A percentile compares a stretch with the other conserved stretches of the same genome.
Evolutionary conservation across 352 stramenopile genomes (phyloP).

Genomic region (Pythium pyrilobum): DNA sequence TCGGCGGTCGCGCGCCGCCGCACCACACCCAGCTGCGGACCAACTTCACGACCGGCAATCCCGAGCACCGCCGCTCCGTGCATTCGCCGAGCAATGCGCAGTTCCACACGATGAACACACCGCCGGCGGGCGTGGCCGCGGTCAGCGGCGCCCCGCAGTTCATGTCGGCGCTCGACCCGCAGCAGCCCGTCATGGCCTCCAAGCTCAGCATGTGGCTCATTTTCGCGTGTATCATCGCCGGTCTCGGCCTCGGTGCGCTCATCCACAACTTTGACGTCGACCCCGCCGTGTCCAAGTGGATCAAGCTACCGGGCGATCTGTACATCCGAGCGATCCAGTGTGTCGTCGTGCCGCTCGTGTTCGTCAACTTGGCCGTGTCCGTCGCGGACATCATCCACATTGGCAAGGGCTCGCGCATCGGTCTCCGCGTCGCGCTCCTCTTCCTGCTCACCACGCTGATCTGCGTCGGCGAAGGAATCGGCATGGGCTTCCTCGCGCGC

Average conservation of each 20-base stretch:
- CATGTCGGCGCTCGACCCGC: slow-evolving; percentile 28
- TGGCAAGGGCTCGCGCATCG: slow-evolving; percentile 36
- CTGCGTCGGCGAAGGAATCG: slow-evolving; percentile 47
- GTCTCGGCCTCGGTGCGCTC: slow-evolving; percentile 32
- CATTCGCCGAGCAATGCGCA: slow-evolving; percentile 32
- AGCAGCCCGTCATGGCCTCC: slow-evolving; percentile 22
- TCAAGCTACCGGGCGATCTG: slow-evolving; percentile 66
- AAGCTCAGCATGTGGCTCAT: slow-evolving; percentile 50
- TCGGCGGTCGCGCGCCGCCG: slow-evolving; percentile 30
- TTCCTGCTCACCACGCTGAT: slow-evolving; percentile 43
- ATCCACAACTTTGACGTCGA: slow-evolving; percentile 52
- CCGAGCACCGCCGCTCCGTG: slow-evolving; percentile 5
- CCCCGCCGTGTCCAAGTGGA: slow-evolving; percentile 40
- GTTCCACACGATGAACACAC: slow-evolving; percentile 57
- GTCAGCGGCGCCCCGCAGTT: slow-evolving; percentile 22
- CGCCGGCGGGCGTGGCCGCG: slow-evolving; percentile 16
- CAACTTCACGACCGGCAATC: slow-evolving; percentile 50
- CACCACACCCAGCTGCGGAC: slow-evolving; percentile 53
- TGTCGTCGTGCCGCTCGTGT: slow-evolving; percentile 74
- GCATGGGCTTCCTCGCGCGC: slow-evolving; percentile 48
- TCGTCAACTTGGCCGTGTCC: slow-evolving; percentile 69
- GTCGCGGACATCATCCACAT: slow-evolving; percentile 62
- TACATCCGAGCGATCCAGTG: slow-evolving; percentile 74
- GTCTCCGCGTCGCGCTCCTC: slow-evolving; percentile 35
- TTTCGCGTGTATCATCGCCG: slow-evolving; percentile 39